Base-by-base conservation (phyloP, 2,329 filamentous ascomycete species). In the Fusarium fracticaudum region DNA sequence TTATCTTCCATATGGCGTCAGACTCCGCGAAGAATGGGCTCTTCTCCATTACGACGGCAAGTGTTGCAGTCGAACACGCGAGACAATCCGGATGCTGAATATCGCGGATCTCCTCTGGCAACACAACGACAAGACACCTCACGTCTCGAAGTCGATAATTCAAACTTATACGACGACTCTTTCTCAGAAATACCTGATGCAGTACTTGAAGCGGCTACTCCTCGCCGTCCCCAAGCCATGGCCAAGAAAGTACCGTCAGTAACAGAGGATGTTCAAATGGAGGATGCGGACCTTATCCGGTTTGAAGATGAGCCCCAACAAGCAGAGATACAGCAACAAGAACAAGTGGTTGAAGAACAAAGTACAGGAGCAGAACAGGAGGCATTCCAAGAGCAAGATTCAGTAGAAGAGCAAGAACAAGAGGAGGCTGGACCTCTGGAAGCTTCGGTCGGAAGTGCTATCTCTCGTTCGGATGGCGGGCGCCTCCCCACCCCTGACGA, bases 121-220 rank as follows among this genome's bases (percentile, higher is more conserved):
- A 44, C 72, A 47, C 55, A 66, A 35, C 53, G 54, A 20, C 64
- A 57, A 37, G 50, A 54, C 55, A 40, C 76, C 37, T 68, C 50
- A 10, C 53, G 44, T 15, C 59, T 72, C 2, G 77, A 77, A 6
- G 75, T 80, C 4, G 79, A 82, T 5, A 80, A 83, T 29, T 77
- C 80, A 6, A 80, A 79, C 44, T 57, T 79, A 35, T 87, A 89
- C 50, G 86, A 89, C 3, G 88, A 90, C 70, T 89, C 87, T 0
- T 90, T 90, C 72, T 90, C 88, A 1, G 87, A 89, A 59, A 88
- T 90, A 22, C 87, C 88, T 2, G 84, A 87, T 22, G 83, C 80
- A 8, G 81, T 89, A 6, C 83, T 90, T 8, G 83, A 83, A 20
- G 86, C 86, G 35, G 88, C 87, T 9, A 88, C 85, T 3, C 87